phyloP scores from a whole-genome alignment of 768 basidiomycete species.

The Leucogyrophana mollusca region DNA sequence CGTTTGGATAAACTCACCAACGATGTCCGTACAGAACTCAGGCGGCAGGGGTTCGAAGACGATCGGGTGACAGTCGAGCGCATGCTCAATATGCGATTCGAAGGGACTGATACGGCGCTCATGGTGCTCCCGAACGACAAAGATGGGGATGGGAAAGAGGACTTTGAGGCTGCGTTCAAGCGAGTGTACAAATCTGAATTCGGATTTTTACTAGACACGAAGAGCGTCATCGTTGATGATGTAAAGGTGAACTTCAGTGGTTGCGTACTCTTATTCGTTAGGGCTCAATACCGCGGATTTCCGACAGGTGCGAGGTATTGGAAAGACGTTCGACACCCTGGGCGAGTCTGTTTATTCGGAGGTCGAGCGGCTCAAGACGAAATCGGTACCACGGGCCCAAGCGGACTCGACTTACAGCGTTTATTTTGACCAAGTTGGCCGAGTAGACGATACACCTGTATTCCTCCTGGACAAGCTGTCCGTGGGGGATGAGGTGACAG shows the following conservation, averaged over 20 bases:
- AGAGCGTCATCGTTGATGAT: slow-evolving; percentile 86
- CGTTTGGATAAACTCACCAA: slow-evolving; percentile 70
- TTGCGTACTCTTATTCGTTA: no score
- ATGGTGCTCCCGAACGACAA: slow-evolving; percentile 68
- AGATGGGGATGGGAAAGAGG: slow-evolving; percentile 57
- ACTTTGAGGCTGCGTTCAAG: slow-evolving; percentile 81
- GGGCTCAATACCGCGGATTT: no score
- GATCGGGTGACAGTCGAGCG: slow-evolving; percentile 73
- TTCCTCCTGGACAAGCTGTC: slow-evolving; percentile 65
- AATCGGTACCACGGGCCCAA: slow-evolving; percentile 35
- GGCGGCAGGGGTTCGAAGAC: slow-evolving; percentile 77
- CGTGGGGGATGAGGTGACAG: slow-evolving; percentile 70
- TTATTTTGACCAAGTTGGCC: slow-evolving; percentile 80
- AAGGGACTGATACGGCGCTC: slow-evolving; percentile 89
- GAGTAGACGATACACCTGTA: slow-evolving; percentile 79
- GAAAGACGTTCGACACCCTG: slow-evolving; percentile 83
- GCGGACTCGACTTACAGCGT: slow-evolving; percentile 61
- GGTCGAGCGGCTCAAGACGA: slow-evolving; percentile 50
- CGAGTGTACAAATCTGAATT: slow-evolving; percentile 83
- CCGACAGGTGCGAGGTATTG: slow-evolving; percentile 77
- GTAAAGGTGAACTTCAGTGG: slow-evolving; percentile 57
- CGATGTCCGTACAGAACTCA: slow-evolving; percentile 65
- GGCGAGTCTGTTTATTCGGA: slow-evolving; percentile 80
- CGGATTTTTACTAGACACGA: slow-evolving; percentile 86
- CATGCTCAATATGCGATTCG: slow-evolving; percentile 90